Conservation (phyloP, 176 grass and related monocot genomes). For the maize (Zea mays) region DNA sequence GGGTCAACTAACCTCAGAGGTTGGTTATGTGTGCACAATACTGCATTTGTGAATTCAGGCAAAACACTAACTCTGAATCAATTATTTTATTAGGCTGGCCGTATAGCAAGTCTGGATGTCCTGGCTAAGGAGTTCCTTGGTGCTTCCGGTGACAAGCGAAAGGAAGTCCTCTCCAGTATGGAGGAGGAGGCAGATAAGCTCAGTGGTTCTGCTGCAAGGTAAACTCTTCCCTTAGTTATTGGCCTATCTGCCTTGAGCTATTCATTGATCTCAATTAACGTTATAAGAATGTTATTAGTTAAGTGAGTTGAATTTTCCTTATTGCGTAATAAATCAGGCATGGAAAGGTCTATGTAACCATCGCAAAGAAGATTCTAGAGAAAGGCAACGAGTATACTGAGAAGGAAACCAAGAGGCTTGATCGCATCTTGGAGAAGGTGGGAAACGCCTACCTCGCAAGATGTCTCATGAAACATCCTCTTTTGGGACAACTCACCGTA, state of each 20-base stretch:
- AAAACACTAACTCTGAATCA: slow-evolving; percentile 7
- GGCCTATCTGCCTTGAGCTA: neutral
- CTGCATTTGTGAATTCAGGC: neutral
- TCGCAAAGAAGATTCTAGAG: slow-evolving; percentile 59
- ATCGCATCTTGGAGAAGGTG: slow-evolving; percentile 80
- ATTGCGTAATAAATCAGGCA: slow-evolving; percentile 43
- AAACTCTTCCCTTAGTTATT: slow-evolving; percentile 19
- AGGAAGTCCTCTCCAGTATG: slow-evolving; percentile 64
- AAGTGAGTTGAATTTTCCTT: neutral
- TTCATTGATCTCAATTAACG: neutral
- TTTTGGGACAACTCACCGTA: neutral
- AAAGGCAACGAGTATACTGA: slow-evolving; percentile 66
- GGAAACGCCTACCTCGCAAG: neutral
- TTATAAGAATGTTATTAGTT: neutral
- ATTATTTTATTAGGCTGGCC: slow-evolving; percentile 58
- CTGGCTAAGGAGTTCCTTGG: slow-evolving; percentile 73
- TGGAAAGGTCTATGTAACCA: slow-evolving; percentile 71
- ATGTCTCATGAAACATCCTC: neutral
- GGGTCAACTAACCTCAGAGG: slow-evolving; percentile 76
- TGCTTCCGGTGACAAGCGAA: slow-evolving; percentile 56
- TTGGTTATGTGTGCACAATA: slow-evolving; percentile 8
- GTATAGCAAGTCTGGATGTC: slow-evolving; percentile 54
- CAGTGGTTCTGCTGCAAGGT: slow-evolving; percentile 70
- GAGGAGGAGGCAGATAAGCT: slow-evolving; percentile 70
- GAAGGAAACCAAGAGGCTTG: slow-evolving; percentile 74